phyloP scores from a whole-genome alignment of 2,329 filamentous ascomycete genomes.

The Trichoderma sp. region DNA sequence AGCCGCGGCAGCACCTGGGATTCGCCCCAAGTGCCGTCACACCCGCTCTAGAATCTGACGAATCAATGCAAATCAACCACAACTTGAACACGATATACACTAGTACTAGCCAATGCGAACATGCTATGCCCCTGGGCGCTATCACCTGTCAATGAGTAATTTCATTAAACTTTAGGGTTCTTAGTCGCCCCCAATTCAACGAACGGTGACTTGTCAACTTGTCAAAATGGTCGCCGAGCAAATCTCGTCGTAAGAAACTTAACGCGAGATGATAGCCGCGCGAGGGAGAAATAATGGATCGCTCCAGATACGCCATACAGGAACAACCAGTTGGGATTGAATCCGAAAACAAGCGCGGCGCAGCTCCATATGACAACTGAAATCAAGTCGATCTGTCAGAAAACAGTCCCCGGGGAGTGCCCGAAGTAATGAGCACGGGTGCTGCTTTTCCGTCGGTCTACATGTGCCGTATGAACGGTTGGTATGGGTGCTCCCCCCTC shows the following conservation, averaged over 20 bases:
- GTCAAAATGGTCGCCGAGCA: constrained; percentile 3
- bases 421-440: neutral
- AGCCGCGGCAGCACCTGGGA: neutral
- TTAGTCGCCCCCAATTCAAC: neutral
- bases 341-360: constrained; percentile 2
- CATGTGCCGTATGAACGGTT: neutral
- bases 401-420: neutral
- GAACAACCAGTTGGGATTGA: constrained; percentile 5
- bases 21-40: neutral
- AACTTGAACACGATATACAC: neutral
- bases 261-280: neutral
- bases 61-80: neutral
- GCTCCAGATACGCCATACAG: neutral
- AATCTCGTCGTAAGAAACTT: neutral
- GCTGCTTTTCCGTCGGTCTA: neutral
- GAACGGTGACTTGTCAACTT: neutral
- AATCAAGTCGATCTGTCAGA: constrained; percentile 9
- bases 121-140: neutral
- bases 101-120: neutral
- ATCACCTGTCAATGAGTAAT: neutral
- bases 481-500: neutral
- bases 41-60: neutral
- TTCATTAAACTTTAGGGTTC: constrained; percentile 3
- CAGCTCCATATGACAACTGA: neutral
- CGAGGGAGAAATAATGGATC: constrained; percentile 1